Base-by-base conservation (phyloP, 2,329 filamentous ascomycete species). In the Orbilia blumenaviensis region DNA sequence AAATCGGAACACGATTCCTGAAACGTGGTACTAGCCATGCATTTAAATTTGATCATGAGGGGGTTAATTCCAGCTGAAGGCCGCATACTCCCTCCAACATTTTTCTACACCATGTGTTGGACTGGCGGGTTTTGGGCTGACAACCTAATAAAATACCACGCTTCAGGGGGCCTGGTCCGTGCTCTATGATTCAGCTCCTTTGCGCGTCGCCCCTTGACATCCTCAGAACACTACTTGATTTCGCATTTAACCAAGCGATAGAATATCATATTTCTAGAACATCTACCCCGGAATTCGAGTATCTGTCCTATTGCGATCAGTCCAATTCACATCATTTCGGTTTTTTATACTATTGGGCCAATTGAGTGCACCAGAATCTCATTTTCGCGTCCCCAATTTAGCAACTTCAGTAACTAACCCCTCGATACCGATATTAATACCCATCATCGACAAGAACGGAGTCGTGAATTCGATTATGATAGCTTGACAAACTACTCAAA, bases 201-300 rank as follows among this genome's bases (percentile, higher is more conserved):
- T 56, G 52, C 52, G 52, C 52, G 52, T 56, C 52, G 50, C 52
- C 52, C 52, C 32, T 56, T 21, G 52, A 56, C 32, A 56, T 56
- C 29, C 16, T 38, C 46, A 29, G 46, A 50, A 29, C 25, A 27
- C 29, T 3, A 50, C 23, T 50, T 34, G 10, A 34, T 34, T 50
- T 54, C 48, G 27, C 16, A 56, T 56, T 56, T 56, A 56, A 38
- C 52, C 52, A 36, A 56, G 52, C 52, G 32, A 56, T 23, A 56
- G 52, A 56, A 25, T 29, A 9, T n/a, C 4, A 25, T 29, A 38
- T 38, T 56, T 56, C 52, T n/a, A 56, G 52, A 56, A 54, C 29
- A 34, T 56, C 18, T 56, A 25, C 32, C 48, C 52, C 52, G 9
- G 52, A 56, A 38, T 18, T 23, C 52, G 29, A 56, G 16, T 56